Conservation (phyloP, 179 eudicot species). For the Sideroxylon spinosum region DNA sequence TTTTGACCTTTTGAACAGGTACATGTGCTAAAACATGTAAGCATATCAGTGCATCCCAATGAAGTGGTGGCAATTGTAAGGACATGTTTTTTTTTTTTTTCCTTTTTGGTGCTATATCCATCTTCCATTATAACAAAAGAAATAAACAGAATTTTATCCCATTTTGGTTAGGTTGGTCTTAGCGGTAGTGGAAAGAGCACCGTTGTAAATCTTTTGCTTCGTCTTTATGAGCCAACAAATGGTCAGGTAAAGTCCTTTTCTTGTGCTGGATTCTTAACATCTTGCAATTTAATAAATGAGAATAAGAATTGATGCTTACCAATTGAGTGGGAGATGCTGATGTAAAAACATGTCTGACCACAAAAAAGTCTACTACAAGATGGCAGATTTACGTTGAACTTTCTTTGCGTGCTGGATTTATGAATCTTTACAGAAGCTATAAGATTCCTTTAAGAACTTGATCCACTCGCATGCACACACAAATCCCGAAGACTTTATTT, state of each 20-base stretch:
- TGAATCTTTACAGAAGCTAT: too few species aligned
- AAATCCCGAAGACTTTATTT: background rate
- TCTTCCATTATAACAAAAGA: background rate
- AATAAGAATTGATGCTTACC: background rate
- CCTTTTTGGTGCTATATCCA: conserved; percentile 9
- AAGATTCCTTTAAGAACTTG: background rate
- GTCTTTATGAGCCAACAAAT: conserved; percentile 87
- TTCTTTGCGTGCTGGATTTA: background rate
- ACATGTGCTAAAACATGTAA: conserved; percentile 60
- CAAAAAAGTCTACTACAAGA: background rate
- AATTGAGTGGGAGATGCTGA: background rate
- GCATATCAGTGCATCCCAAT: conserved; percentile 66
- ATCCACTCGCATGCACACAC: background rate
- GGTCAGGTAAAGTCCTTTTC: conserved; percentile 61
- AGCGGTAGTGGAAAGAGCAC: conserved; percentile 99
- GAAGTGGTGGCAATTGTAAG: conserved; percentile 93
- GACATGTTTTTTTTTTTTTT: conserved; percentile 4
- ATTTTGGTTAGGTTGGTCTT: conserved; percentile 77
- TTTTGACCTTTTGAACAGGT: conserved; percentile 48
- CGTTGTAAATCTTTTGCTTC: conserved; percentile 86
- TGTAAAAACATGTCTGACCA: background rate
- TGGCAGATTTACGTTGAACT: background rate
- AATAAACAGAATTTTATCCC: background rate
- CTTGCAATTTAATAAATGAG: background rate
- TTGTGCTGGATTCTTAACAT: conserved; percentile 11